Evolutionary conservation across 2,329 filamentous ascomycete genomes (phyloP), one percentile per base, ranked within the genome.

Genomic region (Penicillium frequentans): DNA sequence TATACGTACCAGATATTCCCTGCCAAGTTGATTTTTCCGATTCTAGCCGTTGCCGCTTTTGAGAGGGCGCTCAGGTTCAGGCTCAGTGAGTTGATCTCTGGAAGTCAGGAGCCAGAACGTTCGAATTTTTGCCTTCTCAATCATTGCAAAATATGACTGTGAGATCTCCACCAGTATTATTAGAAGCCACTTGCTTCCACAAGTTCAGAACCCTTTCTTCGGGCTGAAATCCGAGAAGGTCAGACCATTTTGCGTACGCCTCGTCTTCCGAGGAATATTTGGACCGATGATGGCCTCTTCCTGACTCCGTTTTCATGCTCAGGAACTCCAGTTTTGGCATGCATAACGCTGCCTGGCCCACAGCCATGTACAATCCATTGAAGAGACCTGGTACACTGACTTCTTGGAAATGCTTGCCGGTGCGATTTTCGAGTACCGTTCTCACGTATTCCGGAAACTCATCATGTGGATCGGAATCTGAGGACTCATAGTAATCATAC

Each of bases 391-490:
- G 13, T 8, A n/a, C 33, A 37, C 33, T 37, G 33, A 37, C 33
- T 37, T 37, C 33, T 37, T 31, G 43, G 31, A 54, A 48, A 14
- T 31, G 43, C 31, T 29, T 21, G 33, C 43, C 16, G 43, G 31
- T 54, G 31, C 43, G 44, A 48, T 54, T 43, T 54, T 54, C 51
- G 51, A 42, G 44, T 47, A 23, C 21, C 14, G 44, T 54, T 48
- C 51, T 48, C 51, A 54, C 31, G 31, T 54, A 54, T 48, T 54
- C 51, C 27, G 51, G 52, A 8, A 9, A 55, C 50, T 50, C 52
- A 49, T 55, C 35, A 50, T 50, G 52, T 46, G 52, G 52, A 55
- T 55, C 52, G 11, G 52, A 49, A 49, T 54, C 52, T 21, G 10
- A 8, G 37, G 52, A 55, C 27, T 35, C 46, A 49, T 49, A 37